Evolutionary conservation across 2,329 filamentous ascomycete species (phyloP).

Genomic region (Aspergillus fructus): DNA sequence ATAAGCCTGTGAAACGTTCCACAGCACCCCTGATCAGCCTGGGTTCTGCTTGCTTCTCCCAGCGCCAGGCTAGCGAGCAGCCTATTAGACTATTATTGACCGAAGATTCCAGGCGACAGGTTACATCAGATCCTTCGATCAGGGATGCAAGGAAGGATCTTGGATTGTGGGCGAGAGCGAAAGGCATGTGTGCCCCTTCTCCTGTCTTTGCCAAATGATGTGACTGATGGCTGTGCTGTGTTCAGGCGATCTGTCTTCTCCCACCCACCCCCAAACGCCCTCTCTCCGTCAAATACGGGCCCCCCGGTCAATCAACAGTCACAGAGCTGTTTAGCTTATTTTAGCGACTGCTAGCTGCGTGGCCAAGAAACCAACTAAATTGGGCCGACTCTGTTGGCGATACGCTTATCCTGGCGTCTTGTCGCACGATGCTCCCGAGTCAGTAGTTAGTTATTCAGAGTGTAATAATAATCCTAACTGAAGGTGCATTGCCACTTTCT

Average conservation of each 20-base stretch:
- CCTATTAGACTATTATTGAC: no score
- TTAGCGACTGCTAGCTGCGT: slow-evolving; percentile 11
- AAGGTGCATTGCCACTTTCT: background rate
- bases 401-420: slow-evolving; percentile 30
- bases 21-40: slow-evolving; percentile 16
- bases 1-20: slow-evolving; percentile 41
- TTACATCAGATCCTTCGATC: background rate
- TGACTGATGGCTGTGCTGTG: background rate
- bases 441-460: background rate
- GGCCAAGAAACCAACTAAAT: slow-evolving; percentile 26
- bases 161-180: background rate
- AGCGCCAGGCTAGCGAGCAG: no score
- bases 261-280: background rate
- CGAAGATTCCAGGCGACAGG: background rate
- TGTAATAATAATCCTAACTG: background rate
- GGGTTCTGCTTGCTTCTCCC: background rate
- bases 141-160: background rate
- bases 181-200: no score
- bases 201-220: background rate
- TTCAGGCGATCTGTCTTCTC: slow-evolving; percentile 11
- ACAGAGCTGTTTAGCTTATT: slow-evolving; percentile 12
- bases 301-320: slow-evolving; percentile 1
- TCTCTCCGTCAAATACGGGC: background rate
- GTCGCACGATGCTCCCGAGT: slow-evolving; percentile 5
- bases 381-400: slow-evolving; percentile 32